Evolutionary conservation across 345 rosid species (phyloP).

Genomic region (Cardamine chenopodiifolia): DNA sequence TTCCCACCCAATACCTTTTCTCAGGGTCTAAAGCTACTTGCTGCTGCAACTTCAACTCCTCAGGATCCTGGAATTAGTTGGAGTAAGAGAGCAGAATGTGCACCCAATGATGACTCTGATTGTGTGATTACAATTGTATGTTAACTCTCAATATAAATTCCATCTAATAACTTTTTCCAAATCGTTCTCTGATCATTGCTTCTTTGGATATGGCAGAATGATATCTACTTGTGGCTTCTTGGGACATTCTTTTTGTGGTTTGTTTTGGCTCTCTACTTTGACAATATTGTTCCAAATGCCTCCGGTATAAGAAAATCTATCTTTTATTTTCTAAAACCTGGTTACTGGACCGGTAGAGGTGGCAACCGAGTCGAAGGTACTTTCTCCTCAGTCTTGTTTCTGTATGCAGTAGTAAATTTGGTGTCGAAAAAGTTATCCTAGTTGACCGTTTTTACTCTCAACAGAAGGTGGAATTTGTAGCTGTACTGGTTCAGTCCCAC

Average conservation of each 20-base stretch:
- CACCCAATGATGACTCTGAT: constrained; percentile 48
- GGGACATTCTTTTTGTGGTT: constrained; percentile 68
- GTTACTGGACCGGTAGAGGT: constrained; percentile 90
- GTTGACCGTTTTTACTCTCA: constrained; percentile 7
- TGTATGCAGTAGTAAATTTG: constrained; percentile 4
- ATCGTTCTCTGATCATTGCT: constrained; percentile 2
- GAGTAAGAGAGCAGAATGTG: constrained; percentile 64
- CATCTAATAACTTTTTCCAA: constrained; percentile 13
- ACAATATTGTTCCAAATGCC: constrained; percentile 79
- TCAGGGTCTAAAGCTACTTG: constrained; percentile 54
- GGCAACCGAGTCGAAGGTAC: constrained; percentile 76
- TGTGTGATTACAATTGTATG: constrained; percentile 82
- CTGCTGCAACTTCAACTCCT: constrained; percentile 67
- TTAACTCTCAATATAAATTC: constrained; percentile 7
- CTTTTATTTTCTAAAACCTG: constrained; percentile 75
- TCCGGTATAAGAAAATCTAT: constrained; percentile 76
- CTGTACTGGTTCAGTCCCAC: constrained; percentile 66
- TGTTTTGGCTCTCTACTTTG: constrained; percentile 79
- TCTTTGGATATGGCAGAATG: constrained; percentile 61
- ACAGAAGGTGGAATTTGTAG: constrained; percentile 89
- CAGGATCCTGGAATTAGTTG: constrained; percentile 82
- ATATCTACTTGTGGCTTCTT: constrained; percentile 70
- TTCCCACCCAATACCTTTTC: constrained; percentile 95
- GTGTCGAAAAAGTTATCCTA: not conserved
- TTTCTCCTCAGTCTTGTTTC: constrained; percentile 24